Percentiles rank a stretch among this genome's conserved stretches.
Conservation (phyloP, 2,329 filamentous ascomycete genomes). For the Trichophyton equinum region DNA sequence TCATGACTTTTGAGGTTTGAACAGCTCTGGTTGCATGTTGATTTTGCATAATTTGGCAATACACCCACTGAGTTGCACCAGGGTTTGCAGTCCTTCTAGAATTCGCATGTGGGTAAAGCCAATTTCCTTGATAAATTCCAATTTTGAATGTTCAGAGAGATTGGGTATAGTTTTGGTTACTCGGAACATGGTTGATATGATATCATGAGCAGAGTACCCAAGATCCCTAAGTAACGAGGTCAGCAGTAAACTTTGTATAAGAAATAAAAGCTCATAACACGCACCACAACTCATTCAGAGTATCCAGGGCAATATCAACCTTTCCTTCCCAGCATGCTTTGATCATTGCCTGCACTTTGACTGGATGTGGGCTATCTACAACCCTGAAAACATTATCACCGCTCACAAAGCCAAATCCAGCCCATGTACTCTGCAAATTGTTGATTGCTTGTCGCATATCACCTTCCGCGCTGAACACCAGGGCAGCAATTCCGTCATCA, state of each 20-base stretch:
- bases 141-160: slow-evolving; percentile 83
- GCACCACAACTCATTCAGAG: slow-evolving; percentile 76
- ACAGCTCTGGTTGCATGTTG: slow-evolving; percentile 87
- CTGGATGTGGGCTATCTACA: slow-evolving; percentile 90
- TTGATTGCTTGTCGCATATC: slow-evolving; percentile 99
- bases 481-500: slow-evolving; percentile 86
- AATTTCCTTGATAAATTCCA: slow-evolving; percentile 98
- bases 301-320: slow-evolving; percentile 75
- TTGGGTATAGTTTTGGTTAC: slow-evolving; percentile 93
- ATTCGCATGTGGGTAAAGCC: slow-evolving; percentile 99
- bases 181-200: slow-evolving; percentile 97
- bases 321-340: slow-evolving; percentile 92
- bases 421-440: slow-evolving; percentile 84
- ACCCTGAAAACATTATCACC: slow-evolving; percentile 97
- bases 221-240: slow-evolving; percentile 43
- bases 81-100: slow-evolving; percentile 89
- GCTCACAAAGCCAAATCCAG: slow-evolving; percentile 92
- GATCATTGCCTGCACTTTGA: slow-evolving; percentile 97
- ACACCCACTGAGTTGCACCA: slow-evolving; percentile 87
- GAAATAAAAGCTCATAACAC: not conserved
- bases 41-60: slow-evolving; percentile 83
- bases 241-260: not conserved
- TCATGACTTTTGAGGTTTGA: slow-evolving; percentile 38
- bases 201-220: slow-evolving; percentile 97
- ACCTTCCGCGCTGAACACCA: slow-evolving; percentile 93